These are phyloP conservation scores for Phytophthora rubi DNA, from an alignment of 352 stramenopile genomes.

Conservation along the genomic window DNA sequence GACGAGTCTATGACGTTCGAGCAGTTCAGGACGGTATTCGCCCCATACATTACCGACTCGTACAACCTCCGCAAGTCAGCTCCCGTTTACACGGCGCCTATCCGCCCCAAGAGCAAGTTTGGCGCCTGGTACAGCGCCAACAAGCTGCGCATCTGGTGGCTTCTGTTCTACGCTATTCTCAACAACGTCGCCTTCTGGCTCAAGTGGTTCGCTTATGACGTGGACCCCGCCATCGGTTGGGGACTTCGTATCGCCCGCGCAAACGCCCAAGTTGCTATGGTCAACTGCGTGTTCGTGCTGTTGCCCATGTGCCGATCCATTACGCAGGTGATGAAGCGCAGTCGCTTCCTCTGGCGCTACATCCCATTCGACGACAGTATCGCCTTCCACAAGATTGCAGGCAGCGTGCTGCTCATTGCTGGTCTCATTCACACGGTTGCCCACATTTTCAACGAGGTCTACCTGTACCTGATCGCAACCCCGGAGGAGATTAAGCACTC, in stretches of 20 bases:
- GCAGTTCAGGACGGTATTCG: constrained; percentile 78
- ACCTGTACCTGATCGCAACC: constrained; percentile 72
- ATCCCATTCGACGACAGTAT: constrained; percentile 87
- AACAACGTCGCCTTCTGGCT: constrained; percentile 78
- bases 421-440: constrained; percentile 69
- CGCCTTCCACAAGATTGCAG: constrained; percentile 80
- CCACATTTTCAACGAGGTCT: constrained; percentile 75
- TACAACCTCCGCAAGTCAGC: constrained; percentile 53
- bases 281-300: constrained; percentile 81
- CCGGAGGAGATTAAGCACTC: constrained; percentile 63
- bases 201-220: constrained; percentile 77
- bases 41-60: constrained; percentile 69
- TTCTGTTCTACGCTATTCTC: constrained; percentile 69
- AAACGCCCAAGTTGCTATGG: constrained; percentile 78
- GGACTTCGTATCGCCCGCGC: constrained; percentile 72
- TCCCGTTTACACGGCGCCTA: constrained; percentile 39
- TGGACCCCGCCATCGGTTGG: constrained; percentile 79
- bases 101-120: constrained; percentile 59
- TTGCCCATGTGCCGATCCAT: constrained; percentile 84
- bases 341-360: constrained; percentile 65
- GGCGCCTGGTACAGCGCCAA: constrained; percentile 73
- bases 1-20: constrained; percentile 72
- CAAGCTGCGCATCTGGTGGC: constrained; percentile 81
- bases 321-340: constrained; percentile 74
- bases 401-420: constrained; percentile 60